phyloP scores from a whole-genome alignment of 164 flowering plant species.

The Berberis vulgaris region DNA sequence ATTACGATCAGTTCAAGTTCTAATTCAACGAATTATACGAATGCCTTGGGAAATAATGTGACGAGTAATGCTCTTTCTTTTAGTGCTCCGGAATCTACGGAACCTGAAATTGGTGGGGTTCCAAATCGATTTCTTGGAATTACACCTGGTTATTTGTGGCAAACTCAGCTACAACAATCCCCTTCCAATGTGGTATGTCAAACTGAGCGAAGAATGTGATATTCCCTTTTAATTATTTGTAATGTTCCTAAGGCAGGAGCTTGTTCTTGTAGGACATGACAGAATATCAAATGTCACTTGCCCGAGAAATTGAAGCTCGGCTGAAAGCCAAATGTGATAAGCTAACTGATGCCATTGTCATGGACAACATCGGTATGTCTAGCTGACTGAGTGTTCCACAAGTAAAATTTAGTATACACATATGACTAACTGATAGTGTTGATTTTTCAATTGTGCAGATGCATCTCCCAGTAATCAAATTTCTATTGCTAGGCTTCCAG shows the following conservation, averaged over 20 bases:
- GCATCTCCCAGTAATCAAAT: slow-evolving; percentile 48
- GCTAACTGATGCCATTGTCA: slow-evolving; percentile 58
- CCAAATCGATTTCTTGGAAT: slow-evolving; percentile 89
- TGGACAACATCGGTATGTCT: slow-evolving; percentile 68
- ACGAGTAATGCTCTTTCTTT: slow-evolving; percentile 22
- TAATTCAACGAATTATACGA: slow-evolving; percentile 50
- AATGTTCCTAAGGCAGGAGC: neutral
- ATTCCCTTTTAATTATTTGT: neutral
- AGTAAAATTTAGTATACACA: neutral
- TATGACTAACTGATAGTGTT: neutral
- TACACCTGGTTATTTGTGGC: slow-evolving; percentile 77
- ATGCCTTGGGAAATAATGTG: slow-evolving; percentile 34
- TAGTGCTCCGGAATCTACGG: slow-evolving; percentile 30
- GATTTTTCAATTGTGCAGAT: slow-evolving; percentile 34
- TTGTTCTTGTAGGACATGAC: slow-evolving; percentile 50
- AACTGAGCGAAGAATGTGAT: neutral
- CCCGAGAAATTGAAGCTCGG: slow-evolving; percentile 67
- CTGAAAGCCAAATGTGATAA: slow-evolving; percentile 74
- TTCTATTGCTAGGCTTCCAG: slow-evolving; percentile 77
- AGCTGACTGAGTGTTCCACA: neutral
- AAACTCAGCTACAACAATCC: slow-evolving; percentile 57
- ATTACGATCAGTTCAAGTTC: slow-evolving; percentile 57
- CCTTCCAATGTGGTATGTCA: slow-evolving; percentile 55
- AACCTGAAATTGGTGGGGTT: slow-evolving; percentile 91
- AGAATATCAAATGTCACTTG: slow-evolving; percentile 65